Evolutionary conservation across 2,329 filamentous ascomycete species (phyloP).

Genomic region (Aspergillus spinulosporus): DNA sequence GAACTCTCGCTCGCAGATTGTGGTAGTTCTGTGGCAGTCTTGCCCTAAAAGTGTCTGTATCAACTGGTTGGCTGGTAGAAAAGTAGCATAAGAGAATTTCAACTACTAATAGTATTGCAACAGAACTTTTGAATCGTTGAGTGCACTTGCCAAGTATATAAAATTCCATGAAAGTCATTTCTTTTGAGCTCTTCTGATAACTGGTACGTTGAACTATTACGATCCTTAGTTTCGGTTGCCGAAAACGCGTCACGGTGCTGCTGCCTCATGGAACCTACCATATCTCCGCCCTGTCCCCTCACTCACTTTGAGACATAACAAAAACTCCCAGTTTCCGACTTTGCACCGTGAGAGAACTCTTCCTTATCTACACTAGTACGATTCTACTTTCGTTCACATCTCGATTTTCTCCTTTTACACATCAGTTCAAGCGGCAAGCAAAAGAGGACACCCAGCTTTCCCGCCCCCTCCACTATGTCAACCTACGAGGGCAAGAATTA

Average conservation of each 20-base stretch:
- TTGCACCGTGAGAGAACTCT: background rate
- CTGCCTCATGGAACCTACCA: conserved; percentile 6
- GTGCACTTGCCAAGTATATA: no score
- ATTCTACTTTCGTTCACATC: background rate
- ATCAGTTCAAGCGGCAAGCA: background rate
- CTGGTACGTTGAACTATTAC: background rate
- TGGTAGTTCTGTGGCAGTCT: conserved; percentile 64
- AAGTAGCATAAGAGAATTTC: conserved; percentile 62
- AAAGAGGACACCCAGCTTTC: conserved; percentile 8
- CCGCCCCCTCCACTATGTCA: conserved; percentile 33
- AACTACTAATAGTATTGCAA: conserved; percentile 43
- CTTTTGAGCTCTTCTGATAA: no score
- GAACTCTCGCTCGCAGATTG: conserved; percentile 35
- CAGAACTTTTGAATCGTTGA: no score
- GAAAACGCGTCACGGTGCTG: conserved; percentile 14
- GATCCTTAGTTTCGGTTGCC: background rate
- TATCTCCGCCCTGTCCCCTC: background rate
- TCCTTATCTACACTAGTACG: background rate
- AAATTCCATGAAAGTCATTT: no score
- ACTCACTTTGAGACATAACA: background rate
- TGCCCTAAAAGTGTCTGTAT: conserved; percentile 50
- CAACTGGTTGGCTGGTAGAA: conserved; percentile 53
- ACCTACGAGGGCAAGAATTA: conserved; percentile 40
- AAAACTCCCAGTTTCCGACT: background rate
- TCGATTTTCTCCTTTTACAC: background rate